Evolutionary conservation across 805 yeast genomes (phyloP).

Genomic region (Wickerhamomyces sydowiorum): DNA sequence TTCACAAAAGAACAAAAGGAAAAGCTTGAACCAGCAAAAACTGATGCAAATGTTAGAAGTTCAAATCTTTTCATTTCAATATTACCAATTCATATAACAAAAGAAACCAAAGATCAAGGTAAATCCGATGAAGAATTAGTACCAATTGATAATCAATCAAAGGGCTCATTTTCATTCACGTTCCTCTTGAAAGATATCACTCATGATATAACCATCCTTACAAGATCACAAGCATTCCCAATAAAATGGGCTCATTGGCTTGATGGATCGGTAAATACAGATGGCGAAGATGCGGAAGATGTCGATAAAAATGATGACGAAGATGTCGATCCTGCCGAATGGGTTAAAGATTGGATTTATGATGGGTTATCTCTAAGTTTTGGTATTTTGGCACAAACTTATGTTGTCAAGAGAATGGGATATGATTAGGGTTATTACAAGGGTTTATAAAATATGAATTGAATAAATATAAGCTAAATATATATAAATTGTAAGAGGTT

Average conservation of each 20-base stretch:
- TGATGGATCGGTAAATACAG: constrained; percentile 23
- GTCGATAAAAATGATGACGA: constrained; percentile 32
- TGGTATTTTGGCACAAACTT: constrained; percentile 86
- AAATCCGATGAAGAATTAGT: constrained; percentile 19
- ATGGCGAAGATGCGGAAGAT: constrained; percentile 21
- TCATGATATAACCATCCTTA: constrained; percentile 66
- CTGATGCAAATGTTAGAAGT: constrained; percentile 16
- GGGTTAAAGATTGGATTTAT: constrained; percentile 77
- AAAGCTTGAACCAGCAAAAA: constrained; percentile 6
- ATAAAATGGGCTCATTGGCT: constrained; percentile 91
- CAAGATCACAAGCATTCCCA: constrained; percentile 89
- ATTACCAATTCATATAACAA: constrained; percentile 42
- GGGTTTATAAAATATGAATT: not conserved
- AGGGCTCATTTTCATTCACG: constrained; percentile 66
- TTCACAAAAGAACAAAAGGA: constrained; percentile 27
- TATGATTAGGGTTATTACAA: constrained; percentile 11
- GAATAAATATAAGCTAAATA: not conserved
- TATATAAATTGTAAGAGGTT: not conserved
- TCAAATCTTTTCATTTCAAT: constrained; percentile 70
- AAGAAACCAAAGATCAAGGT: constrained; percentile 10
- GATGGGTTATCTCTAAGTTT: constrained; percentile 73
- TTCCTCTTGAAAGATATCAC: constrained; percentile 72
- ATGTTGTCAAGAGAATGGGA: constrained; percentile 82
- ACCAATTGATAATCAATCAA: constrained; percentile 30
- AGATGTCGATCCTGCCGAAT: constrained; percentile 69